phyloP scores from a whole-genome alignment of 768 basidiomycete species.

The Phaeotremella skinneri region DNA sequence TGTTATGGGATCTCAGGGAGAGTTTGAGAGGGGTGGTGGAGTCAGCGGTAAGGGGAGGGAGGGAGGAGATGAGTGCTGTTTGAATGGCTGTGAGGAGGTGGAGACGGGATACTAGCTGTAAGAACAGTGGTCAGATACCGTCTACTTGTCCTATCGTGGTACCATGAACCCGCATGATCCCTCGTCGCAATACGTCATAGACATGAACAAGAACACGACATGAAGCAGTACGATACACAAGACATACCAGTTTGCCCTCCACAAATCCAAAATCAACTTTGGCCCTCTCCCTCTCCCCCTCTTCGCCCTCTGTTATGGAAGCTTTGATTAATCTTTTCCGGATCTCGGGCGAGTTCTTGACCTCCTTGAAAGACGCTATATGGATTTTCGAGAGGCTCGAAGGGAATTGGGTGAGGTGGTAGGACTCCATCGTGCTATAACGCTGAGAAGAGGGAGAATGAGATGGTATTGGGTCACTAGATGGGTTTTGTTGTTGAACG shows the following conservation, averaged over 20 bases:
- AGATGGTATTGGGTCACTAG: not conserved
- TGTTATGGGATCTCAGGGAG: constrained; percentile 77
- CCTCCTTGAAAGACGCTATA: constrained; percentile 63
- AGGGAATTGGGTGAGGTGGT: constrained; percentile 59
- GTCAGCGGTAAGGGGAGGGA: constrained; percentile 6
- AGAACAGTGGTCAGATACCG: too few species aligned
- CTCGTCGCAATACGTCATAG: too few species aligned
- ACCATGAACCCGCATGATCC: too few species aligned
- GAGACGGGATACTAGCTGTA: constrained; percentile 72
- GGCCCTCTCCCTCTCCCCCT: constrained; percentile 67
- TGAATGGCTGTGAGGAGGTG: constrained; percentile 82
- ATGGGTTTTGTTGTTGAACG: not conserved
- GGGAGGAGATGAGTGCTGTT: constrained; percentile 21
- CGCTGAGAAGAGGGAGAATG: not conserved
- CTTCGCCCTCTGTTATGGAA: constrained; percentile 59
- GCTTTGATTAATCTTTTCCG: constrained; percentile 70
- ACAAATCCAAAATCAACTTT: constrained; percentile 89
- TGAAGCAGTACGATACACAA: not conserved
- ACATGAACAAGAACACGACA: not conserved
- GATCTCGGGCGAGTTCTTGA: constrained; percentile 64
- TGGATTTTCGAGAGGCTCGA: constrained; percentile 63
- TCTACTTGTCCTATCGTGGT: too few species aligned
- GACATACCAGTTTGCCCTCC: constrained; percentile 73
- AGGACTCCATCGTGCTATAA: constrained; percentile 51
- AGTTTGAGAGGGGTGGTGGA: constrained; percentile 55